Evolutionary conservation across 2,329 filamentous ascomycete genomes (phyloP).

Genomic region (Catunica adiposa): DNA sequence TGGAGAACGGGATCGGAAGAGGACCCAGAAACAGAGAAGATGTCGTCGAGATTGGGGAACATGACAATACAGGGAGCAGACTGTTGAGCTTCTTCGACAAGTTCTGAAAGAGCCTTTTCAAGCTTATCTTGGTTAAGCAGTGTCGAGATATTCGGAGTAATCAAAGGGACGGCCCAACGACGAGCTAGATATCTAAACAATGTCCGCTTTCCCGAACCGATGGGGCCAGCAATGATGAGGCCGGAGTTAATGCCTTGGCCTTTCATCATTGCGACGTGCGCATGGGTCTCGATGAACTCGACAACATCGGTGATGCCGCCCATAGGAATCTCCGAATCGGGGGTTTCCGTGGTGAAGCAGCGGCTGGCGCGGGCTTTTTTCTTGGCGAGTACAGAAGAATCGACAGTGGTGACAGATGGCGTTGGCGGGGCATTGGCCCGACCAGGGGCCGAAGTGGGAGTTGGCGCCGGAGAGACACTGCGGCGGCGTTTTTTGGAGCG

Average conservation of each 20-base stretch:
- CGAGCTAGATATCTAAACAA: conserved; percentile 60
- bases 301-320: conserved; percentile 20
- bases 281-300: conserved; percentile 11
- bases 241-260: conserved; percentile 20
- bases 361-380: conserved; percentile 21
- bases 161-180: conserved; percentile 54
- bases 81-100: conserved; percentile 56
- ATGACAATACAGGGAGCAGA: conserved; percentile 81
- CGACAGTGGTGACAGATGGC: conserved; percentile 15
- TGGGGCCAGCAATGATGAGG: conserved; percentile 61
- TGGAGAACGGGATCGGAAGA: background rate
- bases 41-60: conserved; percentile 72
- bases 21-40: conserved; percentile 10
- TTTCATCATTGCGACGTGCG: conserved; percentile 12
- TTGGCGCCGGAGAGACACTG: conserved; percentile 14
- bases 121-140: conserved; percentile 25
- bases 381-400: conserved; percentile 3
- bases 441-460: background rate
- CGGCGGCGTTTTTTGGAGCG: conserved; percentile 20
- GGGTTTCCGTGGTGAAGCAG: conserved; percentile 21
- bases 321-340: conserved; percentile 16
- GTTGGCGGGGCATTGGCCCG: background rate
- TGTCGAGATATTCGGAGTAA: conserved; percentile 31
- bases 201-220: conserved; percentile 67
- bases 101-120: conserved; percentile 25